These are phyloP conservation scores for Colletotrichum sp. DNA, from an alignment of 2,329 filamentous ascomycete genomes.

Conservation along the genomic window DNA sequence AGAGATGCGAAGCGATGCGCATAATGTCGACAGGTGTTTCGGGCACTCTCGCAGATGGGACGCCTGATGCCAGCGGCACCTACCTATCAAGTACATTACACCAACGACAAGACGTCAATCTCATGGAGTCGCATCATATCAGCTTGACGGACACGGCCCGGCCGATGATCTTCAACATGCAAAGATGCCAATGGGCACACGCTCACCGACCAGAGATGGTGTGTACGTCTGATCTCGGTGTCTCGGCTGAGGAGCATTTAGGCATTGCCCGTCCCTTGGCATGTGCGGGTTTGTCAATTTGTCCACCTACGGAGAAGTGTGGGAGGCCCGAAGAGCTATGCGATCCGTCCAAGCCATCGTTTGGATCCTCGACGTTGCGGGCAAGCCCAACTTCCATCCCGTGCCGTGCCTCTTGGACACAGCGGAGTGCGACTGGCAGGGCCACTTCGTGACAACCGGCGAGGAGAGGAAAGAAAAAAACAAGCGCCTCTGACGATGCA, in stretches of 20 bases:
- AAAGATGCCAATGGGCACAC: neutral
- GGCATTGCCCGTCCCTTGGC: constrained; percentile 10
- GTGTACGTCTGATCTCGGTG: constrained; percentile 16
- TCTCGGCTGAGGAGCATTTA: constrained; percentile 14
- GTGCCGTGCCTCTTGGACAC: neutral
- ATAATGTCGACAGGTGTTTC: neutral
- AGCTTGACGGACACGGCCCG: neutral
- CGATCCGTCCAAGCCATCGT: neutral
- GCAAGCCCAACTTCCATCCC: neutral
- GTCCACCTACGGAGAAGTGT: neutral
- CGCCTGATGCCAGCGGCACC: neutral
- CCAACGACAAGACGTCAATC: neutral
- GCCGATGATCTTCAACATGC: constrained; percentile 4
- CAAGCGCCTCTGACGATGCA: constrained; percentile 1
- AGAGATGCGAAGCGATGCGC: neutral
- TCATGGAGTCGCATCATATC: neutral
- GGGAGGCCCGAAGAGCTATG: neutral
- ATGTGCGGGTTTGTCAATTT: constrained; percentile 2
- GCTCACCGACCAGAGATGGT: constrained; percentile 18
- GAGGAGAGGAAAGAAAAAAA: neutral
- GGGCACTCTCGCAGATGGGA: neutral
- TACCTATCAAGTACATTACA: neutral
- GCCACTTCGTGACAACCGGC: neutral
- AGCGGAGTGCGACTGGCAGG: neutral
- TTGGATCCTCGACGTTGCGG: neutral